phyloP scores from a whole-genome alignment of 768 basidiomycete genomes.

The Thelephora ganbajun region DNA sequence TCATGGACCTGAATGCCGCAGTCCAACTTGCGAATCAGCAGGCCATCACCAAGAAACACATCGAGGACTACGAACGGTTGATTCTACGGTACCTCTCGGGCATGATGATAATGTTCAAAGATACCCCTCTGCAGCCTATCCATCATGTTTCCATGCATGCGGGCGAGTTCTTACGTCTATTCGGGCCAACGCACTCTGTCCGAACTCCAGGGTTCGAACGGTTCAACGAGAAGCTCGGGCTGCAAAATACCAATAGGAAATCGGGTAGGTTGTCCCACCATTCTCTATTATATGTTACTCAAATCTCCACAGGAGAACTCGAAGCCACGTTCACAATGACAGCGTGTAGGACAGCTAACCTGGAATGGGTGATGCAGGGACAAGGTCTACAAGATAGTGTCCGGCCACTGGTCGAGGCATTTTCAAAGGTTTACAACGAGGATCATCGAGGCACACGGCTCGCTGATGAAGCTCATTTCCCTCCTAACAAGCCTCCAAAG shows the following conservation, averaged over 20 bases:
- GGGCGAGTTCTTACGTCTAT: constrained; percentile 12
- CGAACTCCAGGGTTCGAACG: neutral
- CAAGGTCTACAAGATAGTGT: constrained; percentile 10
- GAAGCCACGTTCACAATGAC: constrained; percentile 9
- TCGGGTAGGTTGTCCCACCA: neutral
- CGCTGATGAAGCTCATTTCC: neutral
- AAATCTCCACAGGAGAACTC: constrained; percentile 1
- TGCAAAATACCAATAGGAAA: neutral
- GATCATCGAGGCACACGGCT: neutral
- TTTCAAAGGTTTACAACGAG: neutral
- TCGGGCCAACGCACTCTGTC: constrained; percentile 3
- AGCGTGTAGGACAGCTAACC: constrained; percentile 5
- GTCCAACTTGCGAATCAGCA: constrained; percentile 10
- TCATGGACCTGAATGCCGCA: constrained; percentile 17
- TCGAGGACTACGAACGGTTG: constrained; percentile 14
- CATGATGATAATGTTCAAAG: constrained; percentile 18
- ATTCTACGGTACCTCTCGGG: constrained; percentile 20
- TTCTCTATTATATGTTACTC: neutral
- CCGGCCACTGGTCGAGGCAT: constrained; percentile 1
- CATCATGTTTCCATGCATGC: constrained; percentile 30
- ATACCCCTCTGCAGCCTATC: constrained; percentile 17
- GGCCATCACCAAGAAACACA: constrained; percentile 10
- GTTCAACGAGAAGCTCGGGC: neutral
- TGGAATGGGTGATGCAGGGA: constrained; percentile 1
- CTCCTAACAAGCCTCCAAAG: too few species aligned